Percentiles rank a stretch among this genome's conserved stretches.
Evolutionary conservation across 768 basidiomycete genomes (phyloP).

Genomic region (Phlebiopsis flavidoalba): DNA sequence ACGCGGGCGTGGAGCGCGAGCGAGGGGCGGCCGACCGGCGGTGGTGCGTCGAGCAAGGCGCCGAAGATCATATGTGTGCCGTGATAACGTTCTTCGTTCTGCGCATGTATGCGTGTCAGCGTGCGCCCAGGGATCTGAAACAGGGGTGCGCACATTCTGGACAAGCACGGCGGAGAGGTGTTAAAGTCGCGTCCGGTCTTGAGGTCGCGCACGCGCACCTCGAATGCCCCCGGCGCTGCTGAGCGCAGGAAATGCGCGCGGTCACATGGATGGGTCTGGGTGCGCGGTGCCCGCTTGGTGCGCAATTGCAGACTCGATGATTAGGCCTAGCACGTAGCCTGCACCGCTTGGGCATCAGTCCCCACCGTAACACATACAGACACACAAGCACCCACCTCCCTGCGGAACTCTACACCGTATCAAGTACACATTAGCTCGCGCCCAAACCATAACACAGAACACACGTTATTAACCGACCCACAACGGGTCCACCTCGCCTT

Average conservation of each 20-base stretch:
- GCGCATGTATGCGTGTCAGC: neutral
- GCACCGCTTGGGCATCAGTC: neutral
- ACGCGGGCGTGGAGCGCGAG: constrained; percentile 43
- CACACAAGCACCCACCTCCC: constrained; percentile 3
- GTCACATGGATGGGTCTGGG: constrained; percentile 56
- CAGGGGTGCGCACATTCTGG: constrained; percentile 41
- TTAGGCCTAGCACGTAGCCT: constrained; percentile 57
- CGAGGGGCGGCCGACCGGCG: constrained; percentile 14
- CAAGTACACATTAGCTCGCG: neutral
- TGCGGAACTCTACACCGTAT: constrained; percentile 2
- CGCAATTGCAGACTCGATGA: constrained; percentile 49
- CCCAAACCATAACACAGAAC: neutral
- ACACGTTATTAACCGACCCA: constrained; percentile 10
- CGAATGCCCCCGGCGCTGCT: constrained; percentile 35
- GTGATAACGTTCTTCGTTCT: constrained; percentile 46
- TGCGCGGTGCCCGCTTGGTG: constrained; percentile 45
- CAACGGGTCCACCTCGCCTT: neutral
- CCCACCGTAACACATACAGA: neutral
- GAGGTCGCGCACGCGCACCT: constrained; percentile 42
- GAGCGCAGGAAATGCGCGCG: constrained; percentile 51
- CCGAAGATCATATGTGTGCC: constrained; percentile 56
- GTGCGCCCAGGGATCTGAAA: neutral
- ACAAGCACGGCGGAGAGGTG: constrained; percentile 54
- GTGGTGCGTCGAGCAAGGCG: constrained; percentile 29
- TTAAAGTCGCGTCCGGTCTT: constrained; percentile 47